These are phyloP conservation scores for Neurospora sp. DNA, from an alignment of 495 filamentous ascomycete species.

Conservation along the genomic window DNA sequence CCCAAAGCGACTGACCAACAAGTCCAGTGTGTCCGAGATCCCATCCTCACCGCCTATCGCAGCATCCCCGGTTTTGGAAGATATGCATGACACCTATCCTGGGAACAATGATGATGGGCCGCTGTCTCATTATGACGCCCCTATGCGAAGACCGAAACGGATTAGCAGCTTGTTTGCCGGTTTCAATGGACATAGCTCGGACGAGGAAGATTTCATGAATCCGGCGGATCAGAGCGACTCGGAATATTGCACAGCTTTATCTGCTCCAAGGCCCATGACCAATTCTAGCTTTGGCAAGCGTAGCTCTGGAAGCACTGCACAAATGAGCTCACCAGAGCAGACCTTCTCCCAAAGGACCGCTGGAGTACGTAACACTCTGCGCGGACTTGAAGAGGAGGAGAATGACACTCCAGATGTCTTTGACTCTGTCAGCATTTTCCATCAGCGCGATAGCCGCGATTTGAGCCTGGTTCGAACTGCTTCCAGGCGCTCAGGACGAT, in stretches of 20 bases:
- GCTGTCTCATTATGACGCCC: slow-evolving; percentile 48
- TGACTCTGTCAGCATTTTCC: slow-evolving; percentile 15
- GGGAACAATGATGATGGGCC: slow-evolving; percentile 80
- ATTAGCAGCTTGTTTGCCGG: slow-evolving; percentile 81
- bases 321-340: slow-evolving; percentile 23
- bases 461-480: slow-evolving; percentile 16
- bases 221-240: slow-evolving; percentile 49
- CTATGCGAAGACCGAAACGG: slow-evolving; percentile 58
- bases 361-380: slow-evolving; percentile 14
- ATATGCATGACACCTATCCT: slow-evolving; percentile 57
- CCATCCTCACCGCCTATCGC: slow-evolving; percentile 36
- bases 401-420: slow-evolving; percentile 11
- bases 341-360: slow-evolving; percentile 11
- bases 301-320: slow-evolving; percentile 13
- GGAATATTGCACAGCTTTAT: slow-evolving; percentile 53
- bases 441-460: slow-evolving; percentile 21
- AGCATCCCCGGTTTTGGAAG: slow-evolving; percentile 15
- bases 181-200: slow-evolving; percentile 52
- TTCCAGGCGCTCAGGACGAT: slow-evolving; percentile 22
- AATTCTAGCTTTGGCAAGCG: slow-evolving; percentile 27
- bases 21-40: slow-evolving; percentile 34
- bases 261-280: slow-evolving; percentile 43
- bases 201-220: slow-evolving; percentile 49
- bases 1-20: slow-evolving; percentile 37
- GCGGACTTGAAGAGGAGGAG: slow-evolving; percentile 10